phyloP scores from a whole-genome alignment of 768 basidiomycete genomes.

The Agrocybe praecox region DNA sequence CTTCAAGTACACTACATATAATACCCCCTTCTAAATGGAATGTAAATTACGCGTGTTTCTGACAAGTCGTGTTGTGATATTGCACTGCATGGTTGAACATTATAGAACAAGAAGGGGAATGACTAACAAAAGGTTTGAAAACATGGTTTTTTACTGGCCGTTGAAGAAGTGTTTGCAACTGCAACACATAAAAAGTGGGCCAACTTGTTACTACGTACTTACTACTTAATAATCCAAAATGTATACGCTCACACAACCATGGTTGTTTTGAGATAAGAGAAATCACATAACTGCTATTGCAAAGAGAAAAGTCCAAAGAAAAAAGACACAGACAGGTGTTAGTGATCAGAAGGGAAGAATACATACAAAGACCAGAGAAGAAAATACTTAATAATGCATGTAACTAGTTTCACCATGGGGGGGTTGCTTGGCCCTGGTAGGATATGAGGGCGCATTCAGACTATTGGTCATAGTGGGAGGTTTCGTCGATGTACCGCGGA shows the following conservation, averaged over 20 bases:
- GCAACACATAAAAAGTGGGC: neutral
- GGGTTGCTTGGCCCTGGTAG: conserved; percentile 12
- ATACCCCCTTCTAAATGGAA: neutral
- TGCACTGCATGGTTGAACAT: neutral
- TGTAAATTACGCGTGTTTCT: neutral
- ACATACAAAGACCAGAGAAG: conserved; percentile 9
- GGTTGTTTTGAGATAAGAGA: conserved; percentile 4
- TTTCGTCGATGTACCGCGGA: conserved; percentile 1
- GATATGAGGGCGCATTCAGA: conserved; percentile 3
- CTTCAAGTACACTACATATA: neutral
- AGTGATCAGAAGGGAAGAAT: neutral
- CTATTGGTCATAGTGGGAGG: neutral
- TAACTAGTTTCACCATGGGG: conserved; percentile 13
- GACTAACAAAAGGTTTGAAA: neutral
- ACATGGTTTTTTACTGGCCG: neutral
- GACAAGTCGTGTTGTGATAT: neutral
- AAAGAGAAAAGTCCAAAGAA: conserved; percentile 6
- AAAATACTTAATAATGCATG: conserved; percentile 5
- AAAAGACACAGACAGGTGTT: conserved; percentile 1
- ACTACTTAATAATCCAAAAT: conserved; percentile 6
- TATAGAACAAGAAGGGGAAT: neutral
- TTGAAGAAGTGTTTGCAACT: neutral
- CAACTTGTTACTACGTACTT: conserved; percentile 1
- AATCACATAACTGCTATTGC: neutral
- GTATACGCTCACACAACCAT: neutral